A percentile compares a stretch with the other conserved stretches of the same genome.
Conservation (phyloP, 305 asterid species). For the Euphrasia arctica region DNA sequence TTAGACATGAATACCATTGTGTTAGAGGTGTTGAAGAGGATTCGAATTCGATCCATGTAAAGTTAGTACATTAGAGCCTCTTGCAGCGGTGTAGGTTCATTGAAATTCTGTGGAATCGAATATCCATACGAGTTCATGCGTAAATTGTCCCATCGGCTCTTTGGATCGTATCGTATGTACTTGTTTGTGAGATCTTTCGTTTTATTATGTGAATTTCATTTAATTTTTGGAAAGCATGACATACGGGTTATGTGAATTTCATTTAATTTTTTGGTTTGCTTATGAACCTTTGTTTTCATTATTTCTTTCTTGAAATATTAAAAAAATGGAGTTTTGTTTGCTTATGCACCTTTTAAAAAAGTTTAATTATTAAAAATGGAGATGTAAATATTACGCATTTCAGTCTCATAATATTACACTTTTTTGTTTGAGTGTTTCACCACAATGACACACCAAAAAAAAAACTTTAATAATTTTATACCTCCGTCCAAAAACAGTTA, state of each 20-base stretch:
- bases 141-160: not conserved
- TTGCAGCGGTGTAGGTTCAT: slow-evolving; percentile 14
- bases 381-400: too few species aligned
- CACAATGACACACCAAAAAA: too few species aligned
- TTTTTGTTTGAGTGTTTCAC: too few species aligned
- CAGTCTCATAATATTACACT: too few species aligned
- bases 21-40: slow-evolving; percentile 13
- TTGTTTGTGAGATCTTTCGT: not conserved
- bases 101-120: slow-evolving; percentile 15
- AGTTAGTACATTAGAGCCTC: slow-evolving; percentile 18
- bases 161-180: not conserved
- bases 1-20: not conserved
- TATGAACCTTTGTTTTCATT: too few species aligned
- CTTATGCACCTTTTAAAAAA: too few species aligned
- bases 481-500: too few species aligned
- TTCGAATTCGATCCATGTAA: slow-evolving; percentile 21
- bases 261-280: too few species aligned
- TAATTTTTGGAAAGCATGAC: not conserved
- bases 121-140: slow-evolving; percentile 4
- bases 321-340: too few species aligned
- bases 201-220: not conserved
- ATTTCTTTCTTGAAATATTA: too few species aligned
- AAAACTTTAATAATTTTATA: too few species aligned
- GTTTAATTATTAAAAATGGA: too few species aligned
- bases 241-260: not conserved